Conservation (phyloP, 257 asterid genomes). For the Hygrophila difformis region DNA sequence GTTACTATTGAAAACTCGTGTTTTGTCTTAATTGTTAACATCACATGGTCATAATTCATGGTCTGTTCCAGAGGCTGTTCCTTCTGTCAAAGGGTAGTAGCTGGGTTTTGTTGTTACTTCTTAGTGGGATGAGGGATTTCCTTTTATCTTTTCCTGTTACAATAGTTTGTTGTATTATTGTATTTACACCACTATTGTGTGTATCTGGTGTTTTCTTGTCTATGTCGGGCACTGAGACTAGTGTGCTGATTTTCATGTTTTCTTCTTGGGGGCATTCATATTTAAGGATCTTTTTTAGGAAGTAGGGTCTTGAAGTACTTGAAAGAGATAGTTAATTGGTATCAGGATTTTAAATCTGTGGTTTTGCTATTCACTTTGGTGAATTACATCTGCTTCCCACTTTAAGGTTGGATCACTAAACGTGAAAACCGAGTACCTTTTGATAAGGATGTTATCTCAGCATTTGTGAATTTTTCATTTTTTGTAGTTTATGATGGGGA, state of each 20-base stretch:
- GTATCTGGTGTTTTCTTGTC: background rate
- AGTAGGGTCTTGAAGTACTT: no score
- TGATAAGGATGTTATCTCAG: no score
- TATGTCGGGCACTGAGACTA: background rate
- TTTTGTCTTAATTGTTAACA: background rate
- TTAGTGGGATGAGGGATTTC: background rate
- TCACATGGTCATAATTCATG: background rate
- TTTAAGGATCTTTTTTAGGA: no score
- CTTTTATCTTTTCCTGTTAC: background rate
- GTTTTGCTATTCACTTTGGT: no score
- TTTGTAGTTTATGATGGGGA: background rate
- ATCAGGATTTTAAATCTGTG: no score
- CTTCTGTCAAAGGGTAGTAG: constrained; percentile 3
- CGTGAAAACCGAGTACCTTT: no score
- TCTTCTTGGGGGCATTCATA: background rate
- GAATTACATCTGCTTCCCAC: no score
- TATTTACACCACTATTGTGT: background rate
- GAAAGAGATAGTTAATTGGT: no score
- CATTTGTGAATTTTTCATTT: no score
- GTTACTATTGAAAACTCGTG: constrained; percentile 8
- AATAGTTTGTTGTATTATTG: background rate
- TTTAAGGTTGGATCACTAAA: no score
- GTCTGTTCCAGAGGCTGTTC: background rate
- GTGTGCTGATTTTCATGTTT: background rate
- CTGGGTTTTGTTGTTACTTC: background rate